Base-by-base conservation (phyloP, 169 alveolate genomes). In the Babesia ovis region DNA sequence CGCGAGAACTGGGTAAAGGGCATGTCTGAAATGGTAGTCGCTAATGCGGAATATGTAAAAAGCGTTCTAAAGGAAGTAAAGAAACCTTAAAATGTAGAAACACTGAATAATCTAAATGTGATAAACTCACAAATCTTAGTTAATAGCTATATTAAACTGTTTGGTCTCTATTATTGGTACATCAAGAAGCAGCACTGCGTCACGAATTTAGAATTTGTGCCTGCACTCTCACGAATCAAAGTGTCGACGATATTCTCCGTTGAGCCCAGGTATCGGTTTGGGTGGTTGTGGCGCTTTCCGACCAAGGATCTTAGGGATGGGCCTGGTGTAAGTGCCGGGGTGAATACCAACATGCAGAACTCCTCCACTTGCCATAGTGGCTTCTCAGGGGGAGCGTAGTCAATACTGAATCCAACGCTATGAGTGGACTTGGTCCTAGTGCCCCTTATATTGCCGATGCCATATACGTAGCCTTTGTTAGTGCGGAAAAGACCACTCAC, bases 391-490 rank as follows among this genome's bases (percentile, higher is more conserved):
- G 74, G 74, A 22, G 34, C 48, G 50, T 64, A 64, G 50, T 64
- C 74, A 14, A n/a, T 41, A 1, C 57, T 64, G 61, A 64, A 35
- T 42, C 50, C 31, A 18, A 64, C 31, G 3, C 25, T 11, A 22
- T 48, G 45, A 9, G 4, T 31, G n/a, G 22, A 50, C 29, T 48
- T 64, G 51, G 14, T 11, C 23, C 12, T 23, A 20, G 0, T 31
- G 4, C 22, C 14, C 18, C 50, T 5, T 35, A 25, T 0, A 20
- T 16, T 3, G 12, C 74, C 74, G 22, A 46, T 2, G 32, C 74
- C 74, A 22, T 64, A 64, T 18, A 64, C n/a, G 16, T 45, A 58
- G 35, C 69, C 79, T 54, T 68, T 55, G 68, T 68, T 68, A n/a
- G 64, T 22, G 22, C 74, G 27, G 62, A 64, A 64, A 4, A 56